Base-by-base conservation (phyloP, 1,284 basidiomycete species). In the Blastosporella zonata region DNA sequence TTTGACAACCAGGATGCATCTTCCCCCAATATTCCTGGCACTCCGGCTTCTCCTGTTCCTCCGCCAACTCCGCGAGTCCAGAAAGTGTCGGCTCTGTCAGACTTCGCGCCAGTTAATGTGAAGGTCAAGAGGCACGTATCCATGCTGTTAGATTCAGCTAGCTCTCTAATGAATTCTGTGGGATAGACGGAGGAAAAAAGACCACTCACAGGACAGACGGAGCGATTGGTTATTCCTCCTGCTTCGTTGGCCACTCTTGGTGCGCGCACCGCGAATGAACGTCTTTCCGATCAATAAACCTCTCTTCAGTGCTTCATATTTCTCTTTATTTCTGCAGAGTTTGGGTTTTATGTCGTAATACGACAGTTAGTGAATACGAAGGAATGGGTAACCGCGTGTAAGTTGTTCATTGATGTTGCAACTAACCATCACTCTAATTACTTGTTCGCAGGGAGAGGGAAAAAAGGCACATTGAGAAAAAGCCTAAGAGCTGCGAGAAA, bases 331-430 rank as follows among this genome's bases (percentile, higher is more conserved):
- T 76, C 82, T 25, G 73, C 81, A 23, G 90, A 98, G 66, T 98
- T 99, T 62, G 73, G 90, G 12, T 70, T 90, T 25, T 94, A 98
- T 63, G 82, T 98, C 34, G 56, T 90, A 21, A 91, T 93, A 40
- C 78, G 96, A 31, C 95, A 98, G 66, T 64, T 95, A 13, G 96
- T 97, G 34, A 95, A 95, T 61, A 78, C 90, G n/a, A 90, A 93
- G 61, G 93, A 97, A 68, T 95, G 86, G 82, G 65, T 93, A 39
- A 82, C 89, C 20, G 90, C 91, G 45, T 97, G 93, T 93, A 60
- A 62, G 86, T 68, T 9, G 28, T 17, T 39, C 12, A 33, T 29
- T 23, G 12, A 49, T 17, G 34, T 35, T 23, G 12, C 15, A 12
- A 6, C 8, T 8, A 25, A 28, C 27, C 8, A 23, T 35, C 17